These are phyloP conservation scores for Ephemerocybe angulata DNA, from an alignment of 768 basidiomycete species.

Conservation along the genomic window DNA sequence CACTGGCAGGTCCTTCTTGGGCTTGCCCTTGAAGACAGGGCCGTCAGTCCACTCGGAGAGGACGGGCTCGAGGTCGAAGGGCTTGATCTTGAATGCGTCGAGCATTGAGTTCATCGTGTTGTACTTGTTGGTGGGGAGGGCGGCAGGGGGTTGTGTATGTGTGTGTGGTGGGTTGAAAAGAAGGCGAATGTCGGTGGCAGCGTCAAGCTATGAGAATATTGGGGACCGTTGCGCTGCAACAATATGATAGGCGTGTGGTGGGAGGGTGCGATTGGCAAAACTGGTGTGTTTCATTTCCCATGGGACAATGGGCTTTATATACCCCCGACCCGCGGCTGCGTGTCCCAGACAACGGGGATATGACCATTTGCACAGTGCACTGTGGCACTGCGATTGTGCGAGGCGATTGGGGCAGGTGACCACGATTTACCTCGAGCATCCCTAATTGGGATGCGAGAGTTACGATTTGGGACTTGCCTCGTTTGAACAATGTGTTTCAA, in stretches of 20 bases:
- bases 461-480: neutral
- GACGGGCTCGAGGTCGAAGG: conserved; percentile 69
- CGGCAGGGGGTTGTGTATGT: neutral
- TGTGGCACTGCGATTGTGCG: no score
- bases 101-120: conserved; percentile 39
- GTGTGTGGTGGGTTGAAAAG: neutral
- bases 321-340: no score
- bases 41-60: conserved; percentile 62
- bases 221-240: conserved; percentile 3
- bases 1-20: conserved; percentile 65
- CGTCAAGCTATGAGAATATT: neutral
- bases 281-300: neutral
- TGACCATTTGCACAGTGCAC: no score
- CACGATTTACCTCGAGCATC: neutral
- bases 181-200: neutral
- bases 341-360: no score
- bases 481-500: neutral
- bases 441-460: neutral
- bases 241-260: neutral
- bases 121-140: neutral
- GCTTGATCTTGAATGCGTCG: conserved; percentile 76
- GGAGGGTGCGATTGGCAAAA: neutral
- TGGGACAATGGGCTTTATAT: neutral
- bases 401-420: neutral
- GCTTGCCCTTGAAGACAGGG: conserved; percentile 63